Base-by-base conservation (phyloP, 1,139 yeast genomes). In the Candida buenavistaensis region DNA sequence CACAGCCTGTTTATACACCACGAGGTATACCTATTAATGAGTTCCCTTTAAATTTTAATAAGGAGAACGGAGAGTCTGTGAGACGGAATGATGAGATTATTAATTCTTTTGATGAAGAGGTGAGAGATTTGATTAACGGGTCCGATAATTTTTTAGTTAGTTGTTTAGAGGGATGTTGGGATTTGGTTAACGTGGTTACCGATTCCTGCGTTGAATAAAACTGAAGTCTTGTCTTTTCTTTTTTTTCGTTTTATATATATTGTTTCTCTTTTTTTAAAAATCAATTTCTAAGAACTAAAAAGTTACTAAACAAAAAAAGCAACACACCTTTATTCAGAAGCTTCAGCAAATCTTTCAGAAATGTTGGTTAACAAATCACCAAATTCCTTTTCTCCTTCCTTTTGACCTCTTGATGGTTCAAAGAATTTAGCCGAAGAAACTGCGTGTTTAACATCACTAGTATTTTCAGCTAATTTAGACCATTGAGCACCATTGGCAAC, bases 391-490 rank as follows among this genome's bases (percentile, higher is more conserved):
- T 75, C 75, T 48, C 85, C 80, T 56, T 77, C 94, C 41, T 73
- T 75, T 68, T 88, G 81, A 59, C 98, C 98, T 54, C 80, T 80
- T 48, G 90, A 78, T 53, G 98, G 99, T 70, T 90, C 96, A 63
- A 86, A 83, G 75, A 92, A 92, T 72, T 92, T 92, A 54, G 96
- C 82, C 23, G 96, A 84, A 8, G 97, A 86, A 41, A 92, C 96
- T 39, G 90, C 72, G 63, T 92, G 97, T 68, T 88, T 89, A 42
- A 90, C 86, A 58, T 89, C 97, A 41, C 85, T 55, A 36, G 97
- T 92, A 39, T 87, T 73, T 55, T 90, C 97, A 32, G 95, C 59
- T 48, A 92, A 77, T 71, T 88, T 90, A 47, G 86, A 78, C 99
- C 99, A 92, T 59, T 78, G 80, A 26, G 95, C 95, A 56, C 98